Conservation (phyloP, 306 rosid species). For the Quercus mongolica region DNA sequence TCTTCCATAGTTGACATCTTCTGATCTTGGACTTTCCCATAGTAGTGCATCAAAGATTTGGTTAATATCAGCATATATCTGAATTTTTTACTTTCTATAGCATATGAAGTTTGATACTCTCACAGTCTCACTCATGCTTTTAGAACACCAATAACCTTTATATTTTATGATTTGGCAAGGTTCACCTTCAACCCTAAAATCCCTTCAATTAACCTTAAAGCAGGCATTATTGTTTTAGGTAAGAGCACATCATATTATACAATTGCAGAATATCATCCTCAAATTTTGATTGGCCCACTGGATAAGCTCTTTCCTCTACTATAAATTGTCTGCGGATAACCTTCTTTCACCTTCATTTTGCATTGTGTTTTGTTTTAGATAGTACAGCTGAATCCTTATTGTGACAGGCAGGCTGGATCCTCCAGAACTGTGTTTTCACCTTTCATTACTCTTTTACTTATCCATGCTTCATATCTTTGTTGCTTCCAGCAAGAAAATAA, state of each 20-base stretch:
- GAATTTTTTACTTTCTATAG: background rate
- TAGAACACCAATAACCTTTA: background rate
- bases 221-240: background rate
- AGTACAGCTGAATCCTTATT: background rate
- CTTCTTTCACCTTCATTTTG: background rate
- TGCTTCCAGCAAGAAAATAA: background rate
- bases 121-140: background rate
- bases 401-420: background rate
- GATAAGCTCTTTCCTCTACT: background rate
- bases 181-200: background rate
- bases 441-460: background rate
- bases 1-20: background rate
- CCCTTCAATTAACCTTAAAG: background rate
- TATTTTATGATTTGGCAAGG: constrained; percentile 1
- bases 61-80: background rate
- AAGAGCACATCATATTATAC: background rate
- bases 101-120: background rate
- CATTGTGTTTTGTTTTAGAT: background rate
- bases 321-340: background rate
- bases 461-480: background rate
- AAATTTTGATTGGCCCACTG: background rate
- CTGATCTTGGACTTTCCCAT: background rate
- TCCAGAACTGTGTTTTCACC: background rate
- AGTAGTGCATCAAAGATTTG: background rate
- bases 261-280: background rate